These are phyloP conservation scores for Kodamaea arcana DNA, from an alignment of 1,139 yeast genomes.

Conservation along the genomic window DNA sequence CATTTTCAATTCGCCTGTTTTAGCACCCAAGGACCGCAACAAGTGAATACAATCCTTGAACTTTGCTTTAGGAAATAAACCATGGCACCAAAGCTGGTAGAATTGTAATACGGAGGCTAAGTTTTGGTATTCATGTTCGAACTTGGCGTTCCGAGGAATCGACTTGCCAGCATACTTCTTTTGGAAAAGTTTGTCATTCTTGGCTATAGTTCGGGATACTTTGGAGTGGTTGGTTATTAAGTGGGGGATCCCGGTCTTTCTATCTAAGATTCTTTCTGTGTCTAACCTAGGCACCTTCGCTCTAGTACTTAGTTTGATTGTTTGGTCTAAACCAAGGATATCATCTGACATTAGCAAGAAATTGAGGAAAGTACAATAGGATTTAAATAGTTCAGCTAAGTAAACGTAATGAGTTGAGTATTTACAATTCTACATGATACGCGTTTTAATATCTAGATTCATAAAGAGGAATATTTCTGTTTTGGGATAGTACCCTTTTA, in stretches of 20 bases:
- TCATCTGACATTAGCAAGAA: constrained; percentile 25
- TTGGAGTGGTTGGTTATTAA: constrained; percentile 38
- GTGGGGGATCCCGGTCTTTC: constrained; percentile 44
- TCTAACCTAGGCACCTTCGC: constrained; percentile 42
- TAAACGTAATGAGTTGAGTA: no score
- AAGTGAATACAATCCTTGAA: constrained; percentile 56
- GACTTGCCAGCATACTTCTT: constrained; percentile 10
- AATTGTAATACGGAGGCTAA: constrained; percentile 50
- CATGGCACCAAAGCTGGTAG: constrained; percentile 86
- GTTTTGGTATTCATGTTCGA: constrained; percentile 40
- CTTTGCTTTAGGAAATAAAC: constrained; percentile 71
- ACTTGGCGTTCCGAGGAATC: constrained; percentile 19
- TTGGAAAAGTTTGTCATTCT: constrained; percentile 26
- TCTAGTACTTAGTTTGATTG: constrained; percentile 32
- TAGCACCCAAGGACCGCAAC: constrained; percentile 29
- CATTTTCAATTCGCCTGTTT: constrained; percentile 29
- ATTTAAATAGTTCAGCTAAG: no score
- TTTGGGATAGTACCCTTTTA: no score
- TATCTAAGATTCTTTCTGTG: constrained; percentile 45
- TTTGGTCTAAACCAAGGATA: constrained; percentile 38
- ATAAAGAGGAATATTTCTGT: no score
- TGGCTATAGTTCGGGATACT: constrained; percentile 24
- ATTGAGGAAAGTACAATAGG: no score
- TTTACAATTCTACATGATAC: no score
- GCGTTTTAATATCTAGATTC: no score